These are phyloP conservation scores for Begonia fuchsioides DNA, from an alignment of 306 rosid species.

Conservation along the genomic window DNA sequence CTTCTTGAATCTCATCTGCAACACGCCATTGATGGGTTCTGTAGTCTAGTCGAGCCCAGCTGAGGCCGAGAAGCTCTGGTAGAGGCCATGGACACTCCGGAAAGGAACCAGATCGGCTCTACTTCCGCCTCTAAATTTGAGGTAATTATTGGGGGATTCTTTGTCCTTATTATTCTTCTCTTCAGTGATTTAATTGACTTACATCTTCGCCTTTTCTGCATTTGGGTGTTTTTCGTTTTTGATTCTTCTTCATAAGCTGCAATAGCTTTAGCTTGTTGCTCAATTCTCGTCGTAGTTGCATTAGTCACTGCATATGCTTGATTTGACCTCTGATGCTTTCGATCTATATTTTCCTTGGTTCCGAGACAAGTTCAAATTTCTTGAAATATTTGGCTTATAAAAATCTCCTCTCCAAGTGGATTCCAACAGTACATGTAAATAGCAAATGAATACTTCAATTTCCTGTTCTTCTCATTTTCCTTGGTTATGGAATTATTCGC, in stretches of 20 bases:
- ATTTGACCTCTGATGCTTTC: constrained; percentile 4
- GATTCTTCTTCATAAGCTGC: not conserved
- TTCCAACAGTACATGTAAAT: no score
- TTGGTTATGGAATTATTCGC: no score
- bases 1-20: constrained; percentile 28
- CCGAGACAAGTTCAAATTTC: no score
- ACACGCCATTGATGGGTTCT: constrained; percentile 6
- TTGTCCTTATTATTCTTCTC: not conserved
- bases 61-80: no score
- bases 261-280: not conserved
- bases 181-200: constrained; percentile 3
- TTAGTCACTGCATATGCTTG: constrained; percentile 16
- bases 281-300: not conserved
- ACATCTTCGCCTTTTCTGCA: no score
- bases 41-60: no score
- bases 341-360: constrained; percentile 1
- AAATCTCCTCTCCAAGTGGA: no score
- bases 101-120: constrained; percentile 64
- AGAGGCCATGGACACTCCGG: constrained; percentile 64
- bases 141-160: constrained; percentile 15
- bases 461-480: no score
- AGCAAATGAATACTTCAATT: no score
- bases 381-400: no score
- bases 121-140: constrained; percentile 42
- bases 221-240: no score